phyloP scores from a whole-genome alignment of 345 rosid genomes.

The Melastoma malabathricum region DNA sequence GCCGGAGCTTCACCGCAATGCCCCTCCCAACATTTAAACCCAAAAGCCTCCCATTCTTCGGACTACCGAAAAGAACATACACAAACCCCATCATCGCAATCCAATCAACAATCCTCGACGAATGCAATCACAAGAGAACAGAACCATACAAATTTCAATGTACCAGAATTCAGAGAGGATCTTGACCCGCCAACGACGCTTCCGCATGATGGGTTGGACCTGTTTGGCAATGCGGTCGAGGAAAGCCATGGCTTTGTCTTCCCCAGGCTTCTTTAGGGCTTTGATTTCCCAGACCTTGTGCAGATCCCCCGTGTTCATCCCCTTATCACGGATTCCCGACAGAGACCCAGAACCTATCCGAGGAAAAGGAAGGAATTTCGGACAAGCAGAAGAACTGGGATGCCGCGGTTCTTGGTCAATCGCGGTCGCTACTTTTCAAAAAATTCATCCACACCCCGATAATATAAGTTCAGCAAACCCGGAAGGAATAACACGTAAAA shows the following conservation, averaged over 20 bases:
- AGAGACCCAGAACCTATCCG: not conserved
- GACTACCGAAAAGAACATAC: conserved; percentile 23
- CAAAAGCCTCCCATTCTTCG: conserved; percentile 49
- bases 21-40: conserved; percentile 75
- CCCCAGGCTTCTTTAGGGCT: conserved; percentile 52
- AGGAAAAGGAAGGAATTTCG: too few species aligned
- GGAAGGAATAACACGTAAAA: too few species aligned
- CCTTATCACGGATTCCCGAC: too few species aligned
- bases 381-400: too few species aligned
- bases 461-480: too few species aligned
- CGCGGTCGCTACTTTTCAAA: too few species aligned
- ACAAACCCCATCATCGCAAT: not conserved
- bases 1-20: conserved; percentile 61
- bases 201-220: conserved; percentile 46
- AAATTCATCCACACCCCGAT: too few species aligned
- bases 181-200: conserved; percentile 42
- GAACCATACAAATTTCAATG: too few species aligned
- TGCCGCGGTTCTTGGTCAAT: conserved; percentile 2
- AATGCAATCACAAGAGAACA: not conserved
- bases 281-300: conserved; percentile 64
- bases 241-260: conserved; percentile 55
- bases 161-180: conserved; percentile 46
- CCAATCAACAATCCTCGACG: not conserved
- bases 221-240: conserved; percentile 55
- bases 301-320: conserved; percentile 26